phyloP scores from a whole-genome alignment of 768 basidiomycete species.

The Mycena vulgaris region DNA sequence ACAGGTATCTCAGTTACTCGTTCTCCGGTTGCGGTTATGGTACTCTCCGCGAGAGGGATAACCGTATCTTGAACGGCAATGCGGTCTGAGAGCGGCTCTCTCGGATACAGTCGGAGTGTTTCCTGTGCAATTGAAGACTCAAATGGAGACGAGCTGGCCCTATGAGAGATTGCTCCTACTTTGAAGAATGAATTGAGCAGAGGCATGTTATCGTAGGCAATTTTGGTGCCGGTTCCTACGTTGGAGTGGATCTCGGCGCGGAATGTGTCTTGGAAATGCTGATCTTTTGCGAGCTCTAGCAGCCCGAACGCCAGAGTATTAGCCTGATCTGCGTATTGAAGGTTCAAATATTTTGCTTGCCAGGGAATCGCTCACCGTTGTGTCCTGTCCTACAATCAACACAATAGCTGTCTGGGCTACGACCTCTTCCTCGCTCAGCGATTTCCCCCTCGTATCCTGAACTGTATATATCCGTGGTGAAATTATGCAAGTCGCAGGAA shows the following conservation, averaged over 20 bases:
- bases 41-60: constrained; percentile 1
- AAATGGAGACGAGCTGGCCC: not conserved
- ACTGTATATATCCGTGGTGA: not conserved
- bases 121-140: constrained; percentile 11
- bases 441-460: constrained; percentile 7
- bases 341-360: not conserved
- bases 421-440: constrained; percentile 24
- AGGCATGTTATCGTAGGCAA: constrained; percentile 17
- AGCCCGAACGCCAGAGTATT: constrained; percentile 28
- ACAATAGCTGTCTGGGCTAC: constrained; percentile 22
- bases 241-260: constrained; percentile 22
- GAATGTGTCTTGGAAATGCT: constrained; percentile 8
- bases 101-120: constrained; percentile 25
- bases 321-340: not conserved
- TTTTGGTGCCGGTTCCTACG: not conserved
- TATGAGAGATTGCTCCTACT: not conserved
- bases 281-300: constrained; percentile 22
- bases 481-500: not conserved
- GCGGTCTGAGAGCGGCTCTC: constrained; percentile 18
- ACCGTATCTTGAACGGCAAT: constrained; percentile 18
- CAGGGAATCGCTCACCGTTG: constrained; percentile 2
- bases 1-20: constrained; percentile 7
- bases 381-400: constrained; percentile 31
- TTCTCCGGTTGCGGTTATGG: not conserved
- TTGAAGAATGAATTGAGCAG: constrained; percentile 36